Evolutionary conservation across 192 early-diverging fungal species (phyloP).

Genomic region (Backusella australiensis): DNA sequence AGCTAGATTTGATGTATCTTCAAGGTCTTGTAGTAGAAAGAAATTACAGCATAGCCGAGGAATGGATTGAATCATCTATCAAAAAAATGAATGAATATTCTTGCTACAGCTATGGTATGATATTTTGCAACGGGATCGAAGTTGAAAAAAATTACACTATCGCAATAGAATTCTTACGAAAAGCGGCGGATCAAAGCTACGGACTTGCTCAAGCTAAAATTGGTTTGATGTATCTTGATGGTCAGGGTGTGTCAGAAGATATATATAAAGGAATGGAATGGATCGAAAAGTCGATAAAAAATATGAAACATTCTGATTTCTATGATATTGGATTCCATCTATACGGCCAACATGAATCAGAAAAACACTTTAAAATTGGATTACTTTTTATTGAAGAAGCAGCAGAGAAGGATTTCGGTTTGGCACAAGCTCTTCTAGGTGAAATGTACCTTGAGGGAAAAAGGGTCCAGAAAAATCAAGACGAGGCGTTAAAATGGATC

Average conservation of each 20-base stretch:
- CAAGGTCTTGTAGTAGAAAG: neutral
- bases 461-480: too few relatives aligned
- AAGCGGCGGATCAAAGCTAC: neutral
- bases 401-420: too few relatives aligned
- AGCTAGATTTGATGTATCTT: too few relatives aligned
- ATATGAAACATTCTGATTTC: too few relatives aligned
- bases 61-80: neutral
- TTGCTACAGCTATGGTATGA: neutral
- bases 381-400: too few relatives aligned
- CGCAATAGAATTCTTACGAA: neutral
- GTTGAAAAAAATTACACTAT: neutral
- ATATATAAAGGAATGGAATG: neutral
- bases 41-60: neutral
- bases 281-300: neutral
- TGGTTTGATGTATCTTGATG: neutral
- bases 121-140: neutral
- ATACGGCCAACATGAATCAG: neutral
- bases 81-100: neutral
- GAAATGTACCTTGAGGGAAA: too few relatives aligned
- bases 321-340: neutral
- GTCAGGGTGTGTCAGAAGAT: neutral
- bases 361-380: neutral
- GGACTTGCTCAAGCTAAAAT: neutral
- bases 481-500: too few relatives aligned
- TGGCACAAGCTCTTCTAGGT: too few relatives aligned